Evolutionary conservation across 177 flowering plant species (phyloP).

Genomic region (Vitis hybrid): DNA sequence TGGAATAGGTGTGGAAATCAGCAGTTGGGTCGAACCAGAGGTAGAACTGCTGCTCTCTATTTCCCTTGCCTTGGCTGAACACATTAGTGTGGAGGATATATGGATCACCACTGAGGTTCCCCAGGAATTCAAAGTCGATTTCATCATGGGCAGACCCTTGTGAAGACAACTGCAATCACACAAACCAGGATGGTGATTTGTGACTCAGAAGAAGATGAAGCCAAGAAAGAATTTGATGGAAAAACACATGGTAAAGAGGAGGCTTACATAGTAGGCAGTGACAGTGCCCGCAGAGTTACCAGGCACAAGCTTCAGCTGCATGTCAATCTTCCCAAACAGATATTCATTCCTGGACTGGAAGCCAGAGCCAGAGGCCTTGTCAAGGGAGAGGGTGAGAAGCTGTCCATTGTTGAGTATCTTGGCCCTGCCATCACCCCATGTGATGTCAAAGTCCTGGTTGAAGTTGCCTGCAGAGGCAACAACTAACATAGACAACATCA

Average conservation of each 20-base stretch:
- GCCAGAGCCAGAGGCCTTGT: slow-evolving; percentile 30
- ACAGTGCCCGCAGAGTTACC: slow-evolving; percentile 27
- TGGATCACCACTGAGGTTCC: slow-evolving; percentile 26
- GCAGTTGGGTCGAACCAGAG: slow-evolving; percentile 31
- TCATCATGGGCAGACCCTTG: slow-evolving; percentile 22
- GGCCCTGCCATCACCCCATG: slow-evolving; percentile 29
- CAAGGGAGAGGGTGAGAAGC: slow-evolving; percentile 27
- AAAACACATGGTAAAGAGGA: neutral
- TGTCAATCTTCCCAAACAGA: slow-evolving; percentile 25
- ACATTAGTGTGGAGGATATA: slow-evolving; percentile 26
- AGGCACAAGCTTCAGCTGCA: slow-evolving; percentile 31
- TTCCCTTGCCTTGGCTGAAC: slow-evolving; percentile 22
- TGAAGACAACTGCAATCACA: slow-evolving; percentile 17
- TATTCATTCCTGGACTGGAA: slow-evolving; percentile 21
- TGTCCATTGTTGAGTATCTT: slow-evolving; percentile 18
- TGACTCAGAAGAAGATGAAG: neutral
- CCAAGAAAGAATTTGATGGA: neutral
- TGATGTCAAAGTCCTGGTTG: slow-evolving; percentile 18
- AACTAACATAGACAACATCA: neutral
- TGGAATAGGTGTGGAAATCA: slow-evolving; percentile 29
- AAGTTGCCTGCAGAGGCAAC: slow-evolving; percentile 10
- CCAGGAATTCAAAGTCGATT: slow-evolving; percentile 29
- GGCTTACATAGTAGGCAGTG: slow-evolving; percentile 21
- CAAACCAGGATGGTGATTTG: too few species aligned
- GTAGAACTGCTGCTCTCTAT: slow-evolving; percentile 26